Evolutionary conservation across 1,284 basidiomycete species (phyloP).

Genomic region (Thecaphora thlaspeos): DNA sequence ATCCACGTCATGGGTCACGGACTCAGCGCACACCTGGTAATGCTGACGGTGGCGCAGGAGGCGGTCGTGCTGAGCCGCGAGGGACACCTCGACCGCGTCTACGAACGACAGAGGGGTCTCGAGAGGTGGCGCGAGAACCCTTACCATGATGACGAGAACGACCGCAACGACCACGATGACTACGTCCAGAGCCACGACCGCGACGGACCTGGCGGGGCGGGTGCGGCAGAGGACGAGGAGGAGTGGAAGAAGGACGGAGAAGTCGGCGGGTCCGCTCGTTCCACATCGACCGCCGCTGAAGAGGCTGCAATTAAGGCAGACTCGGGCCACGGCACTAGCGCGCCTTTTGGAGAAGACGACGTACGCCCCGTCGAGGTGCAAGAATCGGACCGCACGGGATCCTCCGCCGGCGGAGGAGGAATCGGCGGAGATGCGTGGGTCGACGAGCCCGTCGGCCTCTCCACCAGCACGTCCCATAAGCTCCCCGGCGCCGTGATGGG

Average conservation of each 20-base stretch:
- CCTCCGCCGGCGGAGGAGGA: too few relatives aligned
- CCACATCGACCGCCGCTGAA: too few relatives aligned
- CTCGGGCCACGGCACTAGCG: neutral
- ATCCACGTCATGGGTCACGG: slow-evolving; percentile 59
- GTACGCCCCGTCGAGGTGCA: neutral
- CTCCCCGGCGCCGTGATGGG: slow-evolving; percentile 35
- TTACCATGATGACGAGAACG: neutral
- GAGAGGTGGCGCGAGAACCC: slow-evolving; percentile 2
- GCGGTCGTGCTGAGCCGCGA: slow-evolving; percentile 55
- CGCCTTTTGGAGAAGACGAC: neutral
- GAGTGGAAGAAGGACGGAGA: slow-evolving; percentile 37
- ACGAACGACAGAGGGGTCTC: slow-evolving; percentile 21
- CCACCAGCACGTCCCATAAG: neutral
- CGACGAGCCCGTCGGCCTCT: slow-evolving; percentile 22
- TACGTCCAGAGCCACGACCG: slow-evolving; percentile 1
- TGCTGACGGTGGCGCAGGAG: slow-evolving; percentile 58
- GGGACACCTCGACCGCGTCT: slow-evolving; percentile 29
- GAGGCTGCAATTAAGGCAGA: too few relatives aligned
- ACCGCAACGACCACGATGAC: neutral
- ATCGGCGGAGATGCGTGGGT: slow-evolving; percentile 29
- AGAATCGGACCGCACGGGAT: neutral
- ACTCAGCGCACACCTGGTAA: slow-evolving; percentile 56
- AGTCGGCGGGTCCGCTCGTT: slow-evolving; percentile 6
- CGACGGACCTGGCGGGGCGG: neutral
- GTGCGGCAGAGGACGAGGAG: slow-evolving; percentile 18